Evolutionary conservation across 768 basidiomycete genomes (phyloP), one percentile per base, ranked within the genome.

Genomic region (Hygrocybe punicea): DNA sequence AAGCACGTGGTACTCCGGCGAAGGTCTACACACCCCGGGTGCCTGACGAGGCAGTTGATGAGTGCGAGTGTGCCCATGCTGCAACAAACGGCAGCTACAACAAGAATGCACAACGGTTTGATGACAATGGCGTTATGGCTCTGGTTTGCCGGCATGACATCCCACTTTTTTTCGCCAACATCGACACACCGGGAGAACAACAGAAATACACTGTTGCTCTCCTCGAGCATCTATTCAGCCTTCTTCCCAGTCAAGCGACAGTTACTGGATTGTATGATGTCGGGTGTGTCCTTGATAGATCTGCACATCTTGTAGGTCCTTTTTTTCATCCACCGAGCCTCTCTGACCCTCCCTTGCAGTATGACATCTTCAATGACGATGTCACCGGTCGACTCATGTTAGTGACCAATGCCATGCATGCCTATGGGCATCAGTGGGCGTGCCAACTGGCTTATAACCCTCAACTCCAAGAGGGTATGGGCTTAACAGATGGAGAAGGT

Each of bases 141-240:
- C 59, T 78, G 0, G 70, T 75, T 0, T 78, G 76, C 57, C 56
- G 67, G 0, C 76, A 29, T 8, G 29, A 29, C 29, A 29, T 0
- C 73, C 73, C 1, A 63, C 16, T n/a, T n/a, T n/a, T n/a, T n/a
- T 51, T 46, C 11, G 9, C 29, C 24, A 53, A 33, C 29, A 29
- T 29, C 29, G 69, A 73, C 55, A 65, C 72, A 1, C 66, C 73
- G 13, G 72, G 76, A 4, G 70, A 77, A 55, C 61, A 75, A 56
- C 72, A 77, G 47, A 69, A 75, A 21, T 78, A 72, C 59, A 64
- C 68, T 19, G 61, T 78, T 4, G 63, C 75, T 0, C 62, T 77
- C 0, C 57, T 78, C 4, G 55, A 70, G 34, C 58, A 69, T 19
- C 55, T 76, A 1, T 69, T 65, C 47, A 53, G 51, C 0, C 52